Percentiles rank a stretch among this genome's conserved stretches.
Conservation (phyloP, 139 green algal genomes). For the Pleodorina starrii region DNA sequence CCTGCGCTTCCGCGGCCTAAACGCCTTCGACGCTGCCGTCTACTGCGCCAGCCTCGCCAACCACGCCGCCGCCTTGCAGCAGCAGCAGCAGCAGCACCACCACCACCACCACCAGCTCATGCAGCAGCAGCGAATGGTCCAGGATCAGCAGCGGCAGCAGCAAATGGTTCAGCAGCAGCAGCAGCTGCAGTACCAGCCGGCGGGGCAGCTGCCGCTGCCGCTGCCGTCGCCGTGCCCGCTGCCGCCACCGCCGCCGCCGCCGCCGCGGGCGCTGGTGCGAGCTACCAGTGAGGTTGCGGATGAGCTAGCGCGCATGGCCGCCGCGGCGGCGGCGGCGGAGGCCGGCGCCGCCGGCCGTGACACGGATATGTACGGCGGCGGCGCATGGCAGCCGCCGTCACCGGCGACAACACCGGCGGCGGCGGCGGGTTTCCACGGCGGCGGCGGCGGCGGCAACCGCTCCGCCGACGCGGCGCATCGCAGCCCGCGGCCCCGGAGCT, state of each 20-base stretch:
- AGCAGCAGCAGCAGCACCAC: constrained; percentile 41
- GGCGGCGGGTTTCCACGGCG: no score
- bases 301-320: constrained; percentile 13
- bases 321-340: neutral
- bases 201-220: neutral
- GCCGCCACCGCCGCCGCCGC: constrained; percentile 3
- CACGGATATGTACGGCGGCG: neutral
- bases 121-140: neutral
- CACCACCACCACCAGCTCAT: no score
- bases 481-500: neutral
- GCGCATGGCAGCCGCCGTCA: no score
- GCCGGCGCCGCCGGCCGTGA: neutral
- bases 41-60: constrained; percentile 45
- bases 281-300: constrained; percentile 29
- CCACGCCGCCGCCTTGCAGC: constrained; percentile 15
- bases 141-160: constrained; percentile 37
- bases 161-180: constrained; percentile 11
- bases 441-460: neutral
- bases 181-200: neutral
- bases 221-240: neutral
- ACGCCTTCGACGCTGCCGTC: constrained; percentile 44
- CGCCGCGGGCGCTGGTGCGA: constrained; percentile 14
- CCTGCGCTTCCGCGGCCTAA: constrained; percentile 33
- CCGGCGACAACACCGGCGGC: no score
- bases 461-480: no score